Conservation (phyloP, 1,284 basidiomycete species). For the Athelia sp. region DNA sequence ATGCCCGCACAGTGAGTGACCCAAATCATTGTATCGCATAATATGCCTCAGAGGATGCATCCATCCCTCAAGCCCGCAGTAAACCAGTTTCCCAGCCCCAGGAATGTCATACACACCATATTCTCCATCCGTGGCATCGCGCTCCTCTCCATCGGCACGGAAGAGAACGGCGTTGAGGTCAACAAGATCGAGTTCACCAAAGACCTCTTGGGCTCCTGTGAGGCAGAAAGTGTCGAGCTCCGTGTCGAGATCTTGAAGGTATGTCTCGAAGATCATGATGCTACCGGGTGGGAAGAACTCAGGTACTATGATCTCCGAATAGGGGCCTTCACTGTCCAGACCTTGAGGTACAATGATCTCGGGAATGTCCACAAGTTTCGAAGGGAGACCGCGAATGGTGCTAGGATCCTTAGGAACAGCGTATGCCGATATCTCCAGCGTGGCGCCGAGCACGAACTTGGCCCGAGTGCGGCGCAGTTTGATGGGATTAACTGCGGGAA, state of each 20-base stretch:
- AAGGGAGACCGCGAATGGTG: constrained; percentile 70
- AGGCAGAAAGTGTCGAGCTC: constrained; percentile 69
- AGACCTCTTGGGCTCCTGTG: constrained; percentile 65
- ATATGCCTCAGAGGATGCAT: constrained; percentile 83
- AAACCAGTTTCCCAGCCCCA: constrained; percentile 66
- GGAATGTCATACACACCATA: constrained; percentile 81
- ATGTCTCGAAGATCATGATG: constrained; percentile 86
- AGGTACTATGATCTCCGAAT: constrained; percentile 76
- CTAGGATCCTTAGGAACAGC: constrained; percentile 50
- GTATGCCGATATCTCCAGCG: constrained; percentile 63
- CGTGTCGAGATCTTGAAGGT: constrained; percentile 62
- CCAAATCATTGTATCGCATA: constrained; percentile 86
- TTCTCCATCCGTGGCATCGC: constrained; percentile 72
- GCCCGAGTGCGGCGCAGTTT: constrained; percentile 77
- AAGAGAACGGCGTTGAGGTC: constrained; percentile 85
- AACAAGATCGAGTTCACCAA: constrained; percentile 73
- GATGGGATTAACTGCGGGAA: constrained; percentile 69
- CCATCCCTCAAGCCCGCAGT: constrained; percentile 95
- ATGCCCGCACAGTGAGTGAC: constrained; percentile 85
- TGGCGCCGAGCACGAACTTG: constrained; percentile 77
- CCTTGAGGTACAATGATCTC: constrained; percentile 50
- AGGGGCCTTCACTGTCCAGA: constrained; percentile 63
- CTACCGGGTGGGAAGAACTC: constrained; percentile 89
- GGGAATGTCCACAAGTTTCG: constrained; percentile 62
- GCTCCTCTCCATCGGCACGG: constrained; percentile 85